Percentiles rank a stretch among this genome's conserved stretches.
Evolutionary conservation across 768 basidiomycete genomes (phyloP).

Genomic region (Leccinum pellstonianum): DNA sequence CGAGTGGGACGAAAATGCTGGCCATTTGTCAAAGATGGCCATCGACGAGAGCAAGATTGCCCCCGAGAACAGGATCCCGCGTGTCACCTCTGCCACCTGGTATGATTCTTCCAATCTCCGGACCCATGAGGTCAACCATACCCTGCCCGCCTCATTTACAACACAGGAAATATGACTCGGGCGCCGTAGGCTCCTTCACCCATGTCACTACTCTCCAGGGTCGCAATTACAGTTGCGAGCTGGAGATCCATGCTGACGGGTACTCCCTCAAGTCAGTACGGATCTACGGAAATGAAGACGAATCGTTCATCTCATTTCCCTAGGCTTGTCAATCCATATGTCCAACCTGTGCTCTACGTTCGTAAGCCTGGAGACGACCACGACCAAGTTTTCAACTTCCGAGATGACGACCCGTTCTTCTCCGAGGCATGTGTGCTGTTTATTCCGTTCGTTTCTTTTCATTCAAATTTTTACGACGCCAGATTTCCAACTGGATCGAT

Average conservation of each 20-base stretch:
- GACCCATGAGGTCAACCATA: slow-evolving; percentile 12
- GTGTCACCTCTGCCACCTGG: slow-evolving; percentile 92
- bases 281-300: slow-evolving; percentile 7
- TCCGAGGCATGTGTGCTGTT: slow-evolving; percentile 55
- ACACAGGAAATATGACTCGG: slow-evolving; percentile 88
- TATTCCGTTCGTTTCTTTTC: neutral
- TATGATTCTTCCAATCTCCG: slow-evolving; percentile 35
- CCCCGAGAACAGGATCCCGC: slow-evolving; percentile 88
- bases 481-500: slow-evolving; percentile 84
- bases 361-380: slow-evolving; percentile 80
- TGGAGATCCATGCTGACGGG: slow-evolving; percentile 93
- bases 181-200: slow-evolving; percentile 89
- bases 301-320: slow-evolving; percentile 10
- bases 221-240: slow-evolving; percentile 88
- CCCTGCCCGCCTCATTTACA: slow-evolving; percentile 17
- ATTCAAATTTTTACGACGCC: neutral
- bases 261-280: slow-evolving; percentile 72
- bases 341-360: slow-evolving; percentile 83
- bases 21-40: slow-evolving; percentile 72
- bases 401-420: slow-evolving; percentile 90
- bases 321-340: slow-evolving; percentile 90
- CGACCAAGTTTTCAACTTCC: slow-evolving; percentile 69
- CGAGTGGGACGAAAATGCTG: slow-evolving; percentile 90
- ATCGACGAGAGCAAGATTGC: slow-evolving; percentile 85
- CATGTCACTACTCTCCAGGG: slow-evolving; percentile 93